Base-by-base conservation (phyloP, 495 filamentous ascomycete genomes). In the Collariella sp. region DNA sequence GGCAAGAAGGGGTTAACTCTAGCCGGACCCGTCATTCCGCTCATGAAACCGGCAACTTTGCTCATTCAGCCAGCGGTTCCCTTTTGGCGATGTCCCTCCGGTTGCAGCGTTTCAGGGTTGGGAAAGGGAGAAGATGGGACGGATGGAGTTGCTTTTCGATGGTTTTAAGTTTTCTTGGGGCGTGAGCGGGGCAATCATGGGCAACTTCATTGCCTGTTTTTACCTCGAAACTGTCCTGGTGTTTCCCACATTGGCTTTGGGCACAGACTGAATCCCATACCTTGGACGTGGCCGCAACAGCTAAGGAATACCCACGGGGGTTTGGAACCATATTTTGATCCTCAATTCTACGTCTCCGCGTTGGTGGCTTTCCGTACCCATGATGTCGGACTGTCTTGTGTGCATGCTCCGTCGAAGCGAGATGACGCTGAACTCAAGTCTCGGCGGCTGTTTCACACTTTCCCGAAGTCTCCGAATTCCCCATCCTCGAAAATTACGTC, bases 21-120 rank as follows among this genome's bases (percentile, higher is more conserved):
- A 39, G 59, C 45, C 52, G 26, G 45, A 26, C 52, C 50, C 57
- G 54, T 45, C 53, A 57, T 56, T 66, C 57, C 50, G 62, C 61
- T 61, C 63, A 61, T 26, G 55, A 60, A 41, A 48, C 34, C 48
- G 49, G 46, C 52, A 52, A 50, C 33, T 59, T 62, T 61, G 46
- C 54, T 55, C 61, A 52, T 66, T 64, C 54, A 53, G 43, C 47
- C 34, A 45, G 38, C 54, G 61, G 49, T 47, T 57, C 49, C 50
- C 46, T 60, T 56, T 43, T 49, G 43, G 38, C 33, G 49, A 38
- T 50, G 23, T 44, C 29, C 29, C 52, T 51, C 57, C 52, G 42
- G 36, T 36, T 34, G 44, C 26, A 41, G 44, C 29, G 19, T 20
- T 35, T 29, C 23, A n/a, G 58, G 9, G 51, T 48, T 31, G 3